Conservation (phyloP, 768 basidiomycete genomes). For the Leccinellum albellum region DNA sequence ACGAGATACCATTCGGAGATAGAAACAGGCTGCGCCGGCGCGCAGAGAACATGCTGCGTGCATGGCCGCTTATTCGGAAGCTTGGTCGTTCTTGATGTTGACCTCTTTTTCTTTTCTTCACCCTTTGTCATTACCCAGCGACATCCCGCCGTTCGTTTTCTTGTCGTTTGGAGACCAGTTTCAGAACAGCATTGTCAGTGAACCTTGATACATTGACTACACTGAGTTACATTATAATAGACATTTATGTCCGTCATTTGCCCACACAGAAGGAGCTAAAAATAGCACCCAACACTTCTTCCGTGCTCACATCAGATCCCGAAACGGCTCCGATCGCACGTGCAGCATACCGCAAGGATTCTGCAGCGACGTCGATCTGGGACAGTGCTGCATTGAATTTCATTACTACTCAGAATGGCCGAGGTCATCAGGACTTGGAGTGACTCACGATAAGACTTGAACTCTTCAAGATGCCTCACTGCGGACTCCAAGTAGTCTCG, state of each 20-base stretch:
- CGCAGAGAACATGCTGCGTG: slow-evolving; percentile 12
- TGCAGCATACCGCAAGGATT: slow-evolving; percentile 84
- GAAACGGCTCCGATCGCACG: slow-evolving; percentile 82
- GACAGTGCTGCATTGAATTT: slow-evolving; percentile 45
- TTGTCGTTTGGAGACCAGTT: not conserved
- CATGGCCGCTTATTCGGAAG: slow-evolving; percentile 12
- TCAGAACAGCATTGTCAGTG: not conserved
- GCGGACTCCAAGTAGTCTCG: slow-evolving; percentile 71
- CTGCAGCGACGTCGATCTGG: slow-evolving; percentile 81
- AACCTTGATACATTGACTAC: not conserved
- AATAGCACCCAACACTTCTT: slow-evolving; percentile 78
- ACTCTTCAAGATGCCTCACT: slow-evolving; percentile 34
- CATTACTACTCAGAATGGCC: not conserved
- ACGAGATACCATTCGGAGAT: slow-evolving; percentile 31
- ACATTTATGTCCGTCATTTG: slow-evolving; percentile 41
- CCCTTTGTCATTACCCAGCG: not conserved
- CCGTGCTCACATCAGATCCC: slow-evolving; percentile 67
- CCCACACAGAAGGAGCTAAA: slow-evolving; percentile 90
- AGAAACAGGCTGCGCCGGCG: slow-evolving; percentile 24
- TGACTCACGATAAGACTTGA: slow-evolving; percentile 27
- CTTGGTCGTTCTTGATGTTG: not conserved
- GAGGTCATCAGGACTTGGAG: not conserved
- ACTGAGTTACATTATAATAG: slow-evolving; percentile 2
- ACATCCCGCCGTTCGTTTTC: not conserved
- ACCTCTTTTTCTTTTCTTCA: not conserved